Base-by-base conservation (phyloP, 2,329 filamentous ascomycete genomes). In the Zasmidium cellare region DNA sequence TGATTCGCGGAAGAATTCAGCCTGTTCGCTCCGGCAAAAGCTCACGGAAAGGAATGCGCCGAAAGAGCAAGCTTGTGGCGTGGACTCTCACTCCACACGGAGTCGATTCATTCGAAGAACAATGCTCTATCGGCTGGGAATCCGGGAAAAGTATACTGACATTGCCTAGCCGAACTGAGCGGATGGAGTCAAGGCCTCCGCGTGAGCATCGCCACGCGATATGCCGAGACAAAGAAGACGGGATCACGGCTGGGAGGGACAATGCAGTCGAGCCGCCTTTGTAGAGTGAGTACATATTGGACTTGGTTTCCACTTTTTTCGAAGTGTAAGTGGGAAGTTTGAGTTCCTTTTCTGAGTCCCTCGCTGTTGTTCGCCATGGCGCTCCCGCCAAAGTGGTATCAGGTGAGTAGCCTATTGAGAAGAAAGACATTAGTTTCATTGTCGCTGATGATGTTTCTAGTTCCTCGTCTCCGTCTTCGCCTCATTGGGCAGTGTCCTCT, bases 381-480 rank as follows among this genome's bases (percentile, higher is more conserved):
- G 69, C 71, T 85, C 54, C 79, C 81, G 62, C 82, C 82, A 23
- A 81, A 83, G 67, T 81, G 79, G 77, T 85, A 84, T 67, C 82
- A 83, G 75, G 65, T 66, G 31, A 53, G 53, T 51, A n/a, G 51
- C 23, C n/a, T 2, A 14, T 46, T 18, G 14, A 19, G 24, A 11
- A n/a, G 35, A 28, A 31, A 24, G 22, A 52, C n/a, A n/a, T n/a
- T n/a, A 22, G 20, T 24, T 9, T 6, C 25, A 23, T 3, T 2
- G 18, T 46, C 14, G 54, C 50, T 53, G 31, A 54, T 14, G 16
- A 12, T 5, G 11, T 16, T 19, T 18, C 45, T 61, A 84, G 79
- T 85, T 86, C 67, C 76, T 85, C 50, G 79, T 85, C 45, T 76
- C 79, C 63, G 77, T 84, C 41, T 85, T 86, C 69, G 83, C 83